Evolutionary conservation across 495 filamentous ascomycete species (phyloP).

Genomic region (Bacidia rubella): DNA sequence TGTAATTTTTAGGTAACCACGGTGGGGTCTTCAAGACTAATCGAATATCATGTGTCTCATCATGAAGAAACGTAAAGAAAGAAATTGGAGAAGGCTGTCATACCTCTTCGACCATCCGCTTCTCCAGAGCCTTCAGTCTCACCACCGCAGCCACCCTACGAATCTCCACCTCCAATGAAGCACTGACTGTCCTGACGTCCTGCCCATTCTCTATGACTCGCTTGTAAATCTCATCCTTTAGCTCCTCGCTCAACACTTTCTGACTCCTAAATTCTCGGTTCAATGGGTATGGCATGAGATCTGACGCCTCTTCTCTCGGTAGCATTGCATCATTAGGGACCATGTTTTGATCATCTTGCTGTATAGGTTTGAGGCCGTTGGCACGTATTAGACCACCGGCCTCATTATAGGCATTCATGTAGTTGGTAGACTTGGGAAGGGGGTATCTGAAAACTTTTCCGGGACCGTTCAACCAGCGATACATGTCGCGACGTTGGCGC

Average conservation of each 20-base stretch:
- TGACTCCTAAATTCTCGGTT: conserved; percentile 62
- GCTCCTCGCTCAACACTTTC: conserved; percentile 58
- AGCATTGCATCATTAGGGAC: conserved; percentile 14
- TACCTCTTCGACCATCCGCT: conserved; percentile 61
- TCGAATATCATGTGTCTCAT: conserved; percentile 72
- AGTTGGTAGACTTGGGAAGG: conserved; percentile 48
- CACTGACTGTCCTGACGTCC: conserved; percentile 67
- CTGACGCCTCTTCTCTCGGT: conserved; percentile 25
- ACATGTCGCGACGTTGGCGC: conserved; percentile 44
- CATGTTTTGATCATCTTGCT: conserved; percentile 7
- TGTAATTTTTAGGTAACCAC: conserved; percentile 38
- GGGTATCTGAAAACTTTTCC: conserved; percentile 44
- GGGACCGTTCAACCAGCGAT: conserved; percentile 48
- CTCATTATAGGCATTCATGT: conserved; percentile 40
- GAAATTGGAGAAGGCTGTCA: conserved; percentile 18
- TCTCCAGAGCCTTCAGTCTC: conserved; percentile 75
- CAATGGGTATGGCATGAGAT: conserved; percentile 54
- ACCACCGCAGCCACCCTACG: conserved; percentile 80
- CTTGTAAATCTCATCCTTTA: conserved; percentile 62
- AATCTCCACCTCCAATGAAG: conserved; percentile 65
- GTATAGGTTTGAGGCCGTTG: not conserved
- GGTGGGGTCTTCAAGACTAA: conserved; percentile 95
- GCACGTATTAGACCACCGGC: conserved; percentile 27
- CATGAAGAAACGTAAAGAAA: conserved; percentile 29
- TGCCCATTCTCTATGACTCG: conserved; percentile 48